phyloP scores from a whole-genome alignment of 805 yeast genomes.

The Yamadazyma kitorensis region DNA sequence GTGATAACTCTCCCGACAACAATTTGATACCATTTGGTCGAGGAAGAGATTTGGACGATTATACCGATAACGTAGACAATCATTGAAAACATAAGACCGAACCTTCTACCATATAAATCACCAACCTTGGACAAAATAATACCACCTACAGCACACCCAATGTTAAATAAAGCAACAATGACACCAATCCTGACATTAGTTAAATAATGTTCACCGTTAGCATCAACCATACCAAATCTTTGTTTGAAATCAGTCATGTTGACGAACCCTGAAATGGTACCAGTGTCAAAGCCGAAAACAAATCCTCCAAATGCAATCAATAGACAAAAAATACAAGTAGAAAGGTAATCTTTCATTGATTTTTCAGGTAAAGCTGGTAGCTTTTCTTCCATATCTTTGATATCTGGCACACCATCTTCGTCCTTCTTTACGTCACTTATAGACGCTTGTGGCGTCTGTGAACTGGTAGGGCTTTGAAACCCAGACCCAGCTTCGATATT shows the following conservation, averaged over 20 bases:
- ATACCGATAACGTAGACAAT: conserved; percentile 59
- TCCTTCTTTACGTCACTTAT: conserved; percentile 9
- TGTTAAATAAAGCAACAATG: conserved; percentile 56
- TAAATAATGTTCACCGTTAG: conserved; percentile 40
- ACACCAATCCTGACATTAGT: conserved; percentile 51
- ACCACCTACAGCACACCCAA: conserved; percentile 76
- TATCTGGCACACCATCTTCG: conserved; percentile 7
- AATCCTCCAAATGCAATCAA: conserved; percentile 74
- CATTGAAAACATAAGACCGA: conserved; percentile 53
- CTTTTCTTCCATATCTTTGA: conserved; percentile 3
- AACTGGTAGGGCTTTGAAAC: too few species aligned
- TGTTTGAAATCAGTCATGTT: conserved; percentile 55
- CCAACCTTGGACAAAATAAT: conserved; percentile 53
- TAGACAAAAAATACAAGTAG: conserved; percentile 43
- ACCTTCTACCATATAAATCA: conserved; percentile 60
- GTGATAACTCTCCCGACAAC: conserved; percentile 61
- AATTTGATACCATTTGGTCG: conserved; percentile 57
- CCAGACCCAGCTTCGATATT: too few species aligned
- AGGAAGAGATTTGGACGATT: conserved; percentile 56
- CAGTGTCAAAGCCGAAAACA: conserved; percentile 77
- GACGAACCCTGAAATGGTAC: conserved; percentile 71
- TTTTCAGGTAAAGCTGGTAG: conserved; percentile 23
- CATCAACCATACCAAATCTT: conserved; percentile 48
- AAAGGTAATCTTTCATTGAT: conserved; percentile 29
- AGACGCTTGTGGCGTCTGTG: conserved; percentile 10